Percentiles rank a stretch among this genome's conserved stretches.
Conservation (phyloP, 169 alveolate species). For the Miamiensis avidus region DNA sequence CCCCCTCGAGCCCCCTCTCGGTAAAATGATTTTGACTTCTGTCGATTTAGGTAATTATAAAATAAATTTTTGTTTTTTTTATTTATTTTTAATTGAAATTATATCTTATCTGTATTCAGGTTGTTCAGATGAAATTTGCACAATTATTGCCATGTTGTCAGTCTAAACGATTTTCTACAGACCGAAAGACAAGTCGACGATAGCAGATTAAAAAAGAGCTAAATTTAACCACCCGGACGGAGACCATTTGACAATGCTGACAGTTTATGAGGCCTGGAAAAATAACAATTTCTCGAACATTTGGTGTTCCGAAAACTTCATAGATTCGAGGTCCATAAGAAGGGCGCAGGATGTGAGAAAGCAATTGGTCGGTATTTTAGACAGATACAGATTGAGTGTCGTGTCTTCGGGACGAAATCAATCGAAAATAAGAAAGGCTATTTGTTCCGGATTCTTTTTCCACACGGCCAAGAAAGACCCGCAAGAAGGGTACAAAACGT, state of each 20-base stretch:
- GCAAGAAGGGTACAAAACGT: slow-evolving; percentile 97
- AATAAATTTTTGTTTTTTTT: too few relatives aligned
- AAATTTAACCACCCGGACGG: slow-evolving; percentile 97
- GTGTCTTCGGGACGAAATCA: slow-evolving; percentile 88
- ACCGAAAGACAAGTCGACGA: slow-evolving; percentile 96
- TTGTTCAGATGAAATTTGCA: slow-evolving; percentile 97
- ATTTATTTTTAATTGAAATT: too few relatives aligned
- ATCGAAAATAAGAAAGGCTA: slow-evolving; percentile 93
- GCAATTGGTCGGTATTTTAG: slow-evolving; percentile 95
- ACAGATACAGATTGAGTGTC: slow-evolving; percentile 92
- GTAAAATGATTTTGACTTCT: slow-evolving; percentile 96
- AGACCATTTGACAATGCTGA: slow-evolving; percentile 96
- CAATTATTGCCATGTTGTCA: slow-evolving; percentile 97
- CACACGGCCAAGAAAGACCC: slow-evolving; percentile 97
- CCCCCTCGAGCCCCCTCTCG: slow-evolving; percentile 98
- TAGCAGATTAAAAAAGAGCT: slow-evolving; percentile 96
- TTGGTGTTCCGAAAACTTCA: slow-evolving; percentile 98
- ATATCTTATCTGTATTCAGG: too few relatives aligned
- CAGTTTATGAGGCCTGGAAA: slow-evolving; percentile 96
- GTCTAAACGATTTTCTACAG: slow-evolving; percentile 97
- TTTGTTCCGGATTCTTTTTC: slow-evolving; percentile 97
- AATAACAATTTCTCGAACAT: slow-evolving; percentile 90
- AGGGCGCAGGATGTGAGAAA: slow-evolving; percentile 97
- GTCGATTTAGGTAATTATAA: slow-evolving; percentile 97
- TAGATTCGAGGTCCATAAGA: slow-evolving; percentile 95